Conservation (phyloP, 805 yeast genomes). For the Tetrapisispora namnaoensis region DNA sequence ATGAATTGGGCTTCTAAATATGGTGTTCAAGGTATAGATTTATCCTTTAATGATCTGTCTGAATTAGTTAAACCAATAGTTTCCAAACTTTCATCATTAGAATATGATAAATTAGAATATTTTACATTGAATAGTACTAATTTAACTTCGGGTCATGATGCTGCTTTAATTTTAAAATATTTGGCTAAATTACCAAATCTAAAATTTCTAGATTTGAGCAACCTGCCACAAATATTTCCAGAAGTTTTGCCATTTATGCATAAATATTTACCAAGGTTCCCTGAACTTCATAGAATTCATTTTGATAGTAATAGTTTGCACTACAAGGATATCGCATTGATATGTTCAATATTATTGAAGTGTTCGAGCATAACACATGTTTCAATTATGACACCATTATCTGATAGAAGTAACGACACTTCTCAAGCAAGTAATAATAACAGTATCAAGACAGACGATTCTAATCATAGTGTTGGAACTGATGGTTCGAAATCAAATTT, state of each 20-base stretch:
- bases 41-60: conserved; percentile 69
- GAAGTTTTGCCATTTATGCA: conserved; percentile 46
- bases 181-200: conserved; percentile 48
- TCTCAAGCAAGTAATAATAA: not conserved
- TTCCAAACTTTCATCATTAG: conserved; percentile 14
- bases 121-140: conserved; percentile 60
- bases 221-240: conserved; percentile 60
- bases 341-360: conserved; percentile 62
- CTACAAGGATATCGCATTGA: conserved; percentile 43
- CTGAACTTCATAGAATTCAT: conserved; percentile 54
- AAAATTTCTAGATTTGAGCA: conserved; percentile 66
- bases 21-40: conserved; percentile 54
- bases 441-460: not conserved
- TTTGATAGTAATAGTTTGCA: conserved; percentile 58
- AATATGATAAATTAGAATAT: conserved; percentile 30
- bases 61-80: conserved; percentile 23
- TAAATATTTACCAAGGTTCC: conserved; percentile 59
- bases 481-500: not conserved
- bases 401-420: not conserved
- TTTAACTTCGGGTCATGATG: conserved; percentile 42
- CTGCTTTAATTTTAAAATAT: conserved; percentile 39
- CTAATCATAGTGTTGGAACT: not conserved
- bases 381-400: conserved; percentile 53
- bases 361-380: conserved; percentile 59
- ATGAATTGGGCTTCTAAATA: conserved; percentile 46